Evolutionary conservation across 352 stramenopile species (phyloP), one percentile per base, ranked within the genome.

Genomic region (Plasmopara halstedii): DNA sequence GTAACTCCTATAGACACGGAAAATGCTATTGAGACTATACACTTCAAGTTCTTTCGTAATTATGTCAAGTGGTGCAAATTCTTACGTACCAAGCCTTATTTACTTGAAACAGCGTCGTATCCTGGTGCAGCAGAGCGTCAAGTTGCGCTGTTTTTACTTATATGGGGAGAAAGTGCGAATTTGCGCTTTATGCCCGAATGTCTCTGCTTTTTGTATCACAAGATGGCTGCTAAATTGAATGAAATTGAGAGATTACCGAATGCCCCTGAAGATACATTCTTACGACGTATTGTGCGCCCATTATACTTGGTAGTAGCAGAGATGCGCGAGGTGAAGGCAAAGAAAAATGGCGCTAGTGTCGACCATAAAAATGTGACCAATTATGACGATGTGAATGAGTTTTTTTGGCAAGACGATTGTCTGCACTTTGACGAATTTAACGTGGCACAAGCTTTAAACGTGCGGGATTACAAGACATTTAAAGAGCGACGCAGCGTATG

Each of bases 51-150:
- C 21, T 94, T 95, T 62, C 71, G 70, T 13, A 97, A 97, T 63
- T 96, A 97, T 58, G 49, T 51, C 53, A 94, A 95, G 56, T 99
- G 96, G 96, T 99, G 95, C 64, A 53, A 79, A 38, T 95, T 94
- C 48, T 70, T 99, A 42, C 77, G 78, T 22, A 85, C 91, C 3
- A 62, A 76, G 39, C 95, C 95, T 8, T 71, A 86, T 35, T 86
- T 96, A 52, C 58, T 80, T 20, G 71, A 80, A 13, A 55, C 42
- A 11, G 50, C 61, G 17, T 32, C 55, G 15, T 65, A 62, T 18
- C 38, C 58, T 0, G 64, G 56, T 6, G 50, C 55, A 6, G 70
- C 67, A 0, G 74, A 85, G 57, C 56, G 60, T 0, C 76, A 94
- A 50, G 35, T 89, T 32, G 83, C 83, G 39, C 69, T 94, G 7